A percentile compares a stretch with the other conserved stretches of the same genome.
Conservation (phyloP, 139 green algal genomes). For the Picochlorum sp. region DNA sequence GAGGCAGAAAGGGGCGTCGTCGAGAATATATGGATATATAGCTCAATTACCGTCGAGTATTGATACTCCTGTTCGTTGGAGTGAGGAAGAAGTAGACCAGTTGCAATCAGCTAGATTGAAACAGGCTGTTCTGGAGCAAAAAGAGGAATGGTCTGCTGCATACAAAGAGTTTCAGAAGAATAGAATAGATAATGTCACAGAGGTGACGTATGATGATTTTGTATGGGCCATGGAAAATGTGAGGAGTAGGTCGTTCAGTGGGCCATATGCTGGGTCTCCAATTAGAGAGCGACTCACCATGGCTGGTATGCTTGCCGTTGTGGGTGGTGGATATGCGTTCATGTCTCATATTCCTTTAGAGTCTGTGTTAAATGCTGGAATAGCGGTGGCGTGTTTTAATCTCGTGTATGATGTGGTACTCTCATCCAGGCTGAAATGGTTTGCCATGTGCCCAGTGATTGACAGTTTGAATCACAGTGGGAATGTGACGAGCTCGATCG, state of each 20-base stretch:
- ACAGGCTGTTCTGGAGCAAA: constrained; percentile 56
- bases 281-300: constrained; percentile 15
- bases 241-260: constrained; percentile 68
- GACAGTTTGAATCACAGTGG: constrained; percentile 51
- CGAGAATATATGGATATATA: constrained; percentile 45
- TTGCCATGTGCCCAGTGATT: constrained; percentile 41
- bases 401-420: constrained; percentile 48
- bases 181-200: not conserved
- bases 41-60: constrained; percentile 50
- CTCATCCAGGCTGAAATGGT: constrained; percentile 36
- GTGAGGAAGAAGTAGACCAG: constrained; percentile 35
- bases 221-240: constrained; percentile 65
- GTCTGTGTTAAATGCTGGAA: constrained; percentile 36
- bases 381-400: constrained; percentile 48
- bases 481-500: constrained; percentile 25
- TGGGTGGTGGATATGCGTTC: constrained; percentile 3
- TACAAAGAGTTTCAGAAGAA: constrained; percentile 29
- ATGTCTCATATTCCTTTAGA: constrained; percentile 27
- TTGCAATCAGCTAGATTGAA: constrained; percentile 57
- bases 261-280: constrained; percentile 53
- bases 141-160: constrained; percentile 45
- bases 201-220: constrained; percentile 31
- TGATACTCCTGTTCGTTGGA: constrained; percentile 60
- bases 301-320: constrained; percentile 18
- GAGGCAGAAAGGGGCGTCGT: constrained; percentile 23